Percentiles rank a stretch among this genome's conserved stretches.
Evolutionary conservation across 2,329 filamentous ascomycete species (phyloP).

Genomic region (Myriangium duriaei): DNA sequence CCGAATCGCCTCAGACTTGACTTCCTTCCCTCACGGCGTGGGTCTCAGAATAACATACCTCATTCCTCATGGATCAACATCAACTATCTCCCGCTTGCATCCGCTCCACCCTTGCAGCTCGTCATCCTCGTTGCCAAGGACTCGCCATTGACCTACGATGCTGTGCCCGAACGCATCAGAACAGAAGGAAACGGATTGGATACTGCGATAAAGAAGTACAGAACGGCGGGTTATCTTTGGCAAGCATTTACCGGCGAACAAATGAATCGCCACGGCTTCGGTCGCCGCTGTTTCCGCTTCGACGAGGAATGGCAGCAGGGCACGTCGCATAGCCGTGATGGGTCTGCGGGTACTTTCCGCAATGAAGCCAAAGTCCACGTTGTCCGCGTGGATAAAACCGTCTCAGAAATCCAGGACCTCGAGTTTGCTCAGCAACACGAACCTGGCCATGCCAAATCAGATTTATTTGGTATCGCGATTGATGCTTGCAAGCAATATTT

Average conservation of each 20-base stretch:
- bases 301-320: slow-evolving; percentile 92
- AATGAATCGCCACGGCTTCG: slow-evolving; percentile 82
- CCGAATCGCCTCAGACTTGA: slow-evolving; percentile 82
- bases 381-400: slow-evolving; percentile 69
- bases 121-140: slow-evolving; percentile 81
- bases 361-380: slow-evolving; percentile 87
- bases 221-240: slow-evolving; percentile 93
- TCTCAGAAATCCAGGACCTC: slow-evolving; percentile 68
- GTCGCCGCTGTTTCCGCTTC: slow-evolving; percentile 73
- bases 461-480: slow-evolving; percentile 63
- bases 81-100: slow-evolving; percentile 72
- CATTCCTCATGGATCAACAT: slow-evolving; percentile 72
- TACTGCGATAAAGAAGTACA: slow-evolving; percentile 74
- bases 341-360: slow-evolving; percentile 58
- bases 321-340: slow-evolving; percentile 64
- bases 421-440: slow-evolving; percentile 67
- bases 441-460: slow-evolving; percentile 55
- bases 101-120: slow-evolving; percentile 73
- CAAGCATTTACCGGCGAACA: slow-evolving; percentile 95
- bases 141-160: slow-evolving; percentile 75
- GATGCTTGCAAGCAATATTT: slow-evolving; percentile 72
- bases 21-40: slow-evolving; percentile 36
- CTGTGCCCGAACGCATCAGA: slow-evolving; percentile 59
- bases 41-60: slow-evolving; percentile 54
- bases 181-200: slow-evolving; percentile 74